These are phyloP conservation scores for barley (Hordeum vulgare) DNA, from an alignment of 176 grass and related monocot species.

Conservation along the genomic window MorexV3_pseudomolecules_assembly NC_058524.1:542144588-542145087, in stretches of 20 bases:
- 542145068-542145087: background rate
- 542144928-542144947: background rate
- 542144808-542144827: background rate
- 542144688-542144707: too few relatives aligned
- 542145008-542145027: background rate
- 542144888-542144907: background rate
- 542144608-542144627: too few relatives aligned
- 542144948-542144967: background rate
- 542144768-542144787: constrained; percentile 41
- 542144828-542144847: background rate
- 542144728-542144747: constrained; percentile 52
- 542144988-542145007: background rate
- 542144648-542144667: too few relatives aligned
- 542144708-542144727: background rate
- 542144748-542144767: constrained; percentile 40
- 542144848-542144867: background rate
- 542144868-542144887: background rate
- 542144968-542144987: background rate
- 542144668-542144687: too few relatives aligned
- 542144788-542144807: background rate
- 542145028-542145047: background rate
- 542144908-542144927: background rate
- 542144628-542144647: too few relatives aligned
- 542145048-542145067: background rate
- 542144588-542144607: too few relatives aligned